Conservation (phyloP, 2,329 filamentous ascomycete species). For the Incumbomyces delicatus region DNA sequence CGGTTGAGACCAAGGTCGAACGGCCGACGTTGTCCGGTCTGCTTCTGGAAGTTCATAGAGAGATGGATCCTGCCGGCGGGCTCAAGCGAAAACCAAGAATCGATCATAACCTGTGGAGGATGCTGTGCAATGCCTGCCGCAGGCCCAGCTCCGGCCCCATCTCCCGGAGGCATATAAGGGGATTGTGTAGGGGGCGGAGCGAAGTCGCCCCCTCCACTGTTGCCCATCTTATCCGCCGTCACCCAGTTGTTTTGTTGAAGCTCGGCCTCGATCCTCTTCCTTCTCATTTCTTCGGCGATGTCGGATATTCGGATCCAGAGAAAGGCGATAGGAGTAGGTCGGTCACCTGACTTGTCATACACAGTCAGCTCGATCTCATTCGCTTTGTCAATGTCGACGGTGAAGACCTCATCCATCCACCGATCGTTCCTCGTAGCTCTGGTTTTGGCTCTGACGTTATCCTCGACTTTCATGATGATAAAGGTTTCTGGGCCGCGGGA, state of each 20-base stretch:
- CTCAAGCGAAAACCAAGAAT: slow-evolving; percentile 95
- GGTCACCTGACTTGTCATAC: slow-evolving; percentile 88
- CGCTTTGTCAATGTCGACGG: slow-evolving; percentile 91
- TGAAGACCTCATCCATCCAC: slow-evolving; percentile 87
- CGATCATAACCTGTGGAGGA: slow-evolving; percentile 47
- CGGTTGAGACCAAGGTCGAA: slow-evolving; percentile 86
- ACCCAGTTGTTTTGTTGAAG: slow-evolving; percentile 94
- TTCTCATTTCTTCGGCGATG: slow-evolving; percentile 92
- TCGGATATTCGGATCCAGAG: slow-evolving; percentile 95
- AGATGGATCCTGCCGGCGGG: slow-evolving; percentile 88
- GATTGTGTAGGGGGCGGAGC: slow-evolving; percentile 13
- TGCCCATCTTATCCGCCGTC: slow-evolving; percentile 88
- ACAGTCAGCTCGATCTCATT: slow-evolving; percentile 97
- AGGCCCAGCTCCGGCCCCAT: slow-evolving; percentile 30
- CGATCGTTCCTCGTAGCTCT: slow-evolving; percentile 74
- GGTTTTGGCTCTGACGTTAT: slow-evolving; percentile 80
- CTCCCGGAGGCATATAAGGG: slow-evolving; percentile 22
- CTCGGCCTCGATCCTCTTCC: slow-evolving; percentile 94
- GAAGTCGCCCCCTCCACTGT: slow-evolving; percentile 42
- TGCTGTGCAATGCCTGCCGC: slow-evolving; percentile 23
- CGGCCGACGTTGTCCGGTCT: slow-evolving; percentile 69
- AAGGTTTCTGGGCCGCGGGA: slow-evolving; percentile 88
- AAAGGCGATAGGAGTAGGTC: slow-evolving; percentile 85
- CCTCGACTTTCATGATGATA: slow-evolving; percentile 93
- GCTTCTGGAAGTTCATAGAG: slow-evolving; percentile 83